phyloP scores from a whole-genome alignment of 2,329 filamentous ascomycete species.

The Pseudocercospora macadamiae region DNA sequence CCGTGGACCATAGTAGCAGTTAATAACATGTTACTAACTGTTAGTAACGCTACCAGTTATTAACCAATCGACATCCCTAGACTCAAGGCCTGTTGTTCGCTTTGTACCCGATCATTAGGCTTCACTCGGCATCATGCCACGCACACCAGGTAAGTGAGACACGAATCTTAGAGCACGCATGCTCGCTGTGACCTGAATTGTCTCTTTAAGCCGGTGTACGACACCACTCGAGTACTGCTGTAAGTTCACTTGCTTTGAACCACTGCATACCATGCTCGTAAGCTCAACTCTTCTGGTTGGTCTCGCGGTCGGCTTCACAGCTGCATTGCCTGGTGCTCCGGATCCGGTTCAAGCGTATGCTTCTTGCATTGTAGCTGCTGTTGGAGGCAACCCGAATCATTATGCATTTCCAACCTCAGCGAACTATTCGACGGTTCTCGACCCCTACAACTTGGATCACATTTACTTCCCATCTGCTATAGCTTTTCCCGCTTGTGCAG shows the following conservation, averaged over 20 bases:
- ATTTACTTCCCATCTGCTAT: constrained; percentile 18
- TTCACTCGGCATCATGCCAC: not conserved
- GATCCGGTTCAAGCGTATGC: constrained; percentile 5
- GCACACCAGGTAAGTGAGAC: not conserved
- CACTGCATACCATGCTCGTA: not conserved
- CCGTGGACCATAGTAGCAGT: too few relatives aligned
- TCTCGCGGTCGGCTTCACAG: constrained; percentile 3
- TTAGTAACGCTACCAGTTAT: too few relatives aligned
- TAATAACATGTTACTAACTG: too few relatives aligned
- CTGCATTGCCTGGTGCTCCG: constrained; percentile 3
- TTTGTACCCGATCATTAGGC: not conserved
- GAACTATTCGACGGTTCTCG: constrained; percentile 10
- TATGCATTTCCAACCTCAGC: constrained; percentile 13
- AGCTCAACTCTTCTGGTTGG: constrained; percentile 1
- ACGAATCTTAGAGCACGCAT: not conserved
- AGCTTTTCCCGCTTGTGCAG: constrained; percentile 10
- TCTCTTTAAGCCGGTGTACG: constrained; percentile 1
- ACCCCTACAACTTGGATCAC: constrained; percentile 21
- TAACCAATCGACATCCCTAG: too few relatives aligned
- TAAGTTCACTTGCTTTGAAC: not conserved
- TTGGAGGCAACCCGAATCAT: constrained; percentile 7
- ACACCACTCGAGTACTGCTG: not conserved
- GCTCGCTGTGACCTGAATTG: not conserved
- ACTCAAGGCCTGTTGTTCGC: not conserved
- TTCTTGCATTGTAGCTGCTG: constrained; percentile 16